Evolutionary conservation across 2,329 filamentous ascomycete genomes (phyloP).

Genomic region (Microascus cirrosus): DNA sequence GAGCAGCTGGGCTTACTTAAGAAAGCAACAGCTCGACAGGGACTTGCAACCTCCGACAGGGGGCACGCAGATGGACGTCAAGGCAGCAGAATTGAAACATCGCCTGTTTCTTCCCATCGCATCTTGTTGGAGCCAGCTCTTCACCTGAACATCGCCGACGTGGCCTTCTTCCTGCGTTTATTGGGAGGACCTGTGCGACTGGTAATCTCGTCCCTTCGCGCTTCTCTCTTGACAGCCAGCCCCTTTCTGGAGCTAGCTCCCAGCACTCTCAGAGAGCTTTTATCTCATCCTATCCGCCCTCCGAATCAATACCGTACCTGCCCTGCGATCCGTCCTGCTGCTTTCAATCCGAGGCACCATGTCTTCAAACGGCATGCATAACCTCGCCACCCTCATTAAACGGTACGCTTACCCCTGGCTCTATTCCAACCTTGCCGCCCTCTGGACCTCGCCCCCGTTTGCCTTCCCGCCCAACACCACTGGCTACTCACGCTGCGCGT

Average conservation of each 20-base stretch:
- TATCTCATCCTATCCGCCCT: neutral
- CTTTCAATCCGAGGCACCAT: constrained; percentile 29
- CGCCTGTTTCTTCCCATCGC: neutral
- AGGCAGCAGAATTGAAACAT: neutral
- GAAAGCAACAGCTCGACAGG: neutral
- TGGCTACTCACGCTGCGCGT: constrained; percentile 5
- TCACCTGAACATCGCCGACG: neutral
- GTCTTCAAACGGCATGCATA: constrained; percentile 83
- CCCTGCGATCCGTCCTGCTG: neutral
- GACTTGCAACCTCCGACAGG: neutral
- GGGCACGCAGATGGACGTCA: neutral
- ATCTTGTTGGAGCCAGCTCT: neutral
- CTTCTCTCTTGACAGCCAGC: neutral
- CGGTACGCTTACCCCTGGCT: constrained; percentile 50
- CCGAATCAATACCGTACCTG: neutral
- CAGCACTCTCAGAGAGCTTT: neutral
- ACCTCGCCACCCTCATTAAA: constrained; percentile 95
- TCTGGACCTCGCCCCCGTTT: neutral
- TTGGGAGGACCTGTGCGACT: neutral
- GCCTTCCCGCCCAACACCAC: neutral
- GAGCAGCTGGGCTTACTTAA: neutral
- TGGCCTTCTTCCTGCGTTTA: neutral
- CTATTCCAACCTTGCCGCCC: neutral
- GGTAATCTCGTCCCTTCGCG: neutral
- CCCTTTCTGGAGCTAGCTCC: neutral